Conservation (phyloP, 371 early-diverging fungal species). For the Rhizomucor miehei region DNA sequence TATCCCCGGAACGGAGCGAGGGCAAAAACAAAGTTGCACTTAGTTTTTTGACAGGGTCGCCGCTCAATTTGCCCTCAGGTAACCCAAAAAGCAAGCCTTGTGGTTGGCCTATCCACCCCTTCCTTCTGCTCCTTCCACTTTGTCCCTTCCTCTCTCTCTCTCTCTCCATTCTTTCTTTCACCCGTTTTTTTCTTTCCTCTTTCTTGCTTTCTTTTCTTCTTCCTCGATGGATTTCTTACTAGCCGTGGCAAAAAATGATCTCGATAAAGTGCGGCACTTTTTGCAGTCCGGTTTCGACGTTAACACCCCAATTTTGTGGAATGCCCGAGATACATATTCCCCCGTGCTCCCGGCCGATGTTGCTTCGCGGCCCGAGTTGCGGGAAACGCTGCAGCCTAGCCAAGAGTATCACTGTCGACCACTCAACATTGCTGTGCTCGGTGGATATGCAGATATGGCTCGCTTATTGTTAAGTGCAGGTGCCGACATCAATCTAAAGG, state of each 20-base stretch:
- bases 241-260: slow-evolving; percentile 51
- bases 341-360: slow-evolving; percentile 39
- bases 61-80: too few species aligned
- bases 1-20: too few species aligned
- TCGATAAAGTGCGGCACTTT: slow-evolving; percentile 40
- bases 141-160: not conserved
- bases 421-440: slow-evolving; percentile 67
- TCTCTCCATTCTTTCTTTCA: not conserved
- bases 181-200: not conserved
- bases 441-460: slow-evolving; percentile 63
- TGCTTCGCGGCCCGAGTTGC: slow-evolving; percentile 26
- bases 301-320: slow-evolving; percentile 52
- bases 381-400: slow-evolving; percentile 31
- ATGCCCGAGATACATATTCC: slow-evolving; percentile 40
- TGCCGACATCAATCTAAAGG: slow-evolving; percentile 63
- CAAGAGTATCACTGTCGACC: slow-evolving; percentile 57
- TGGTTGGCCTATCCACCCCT: not conserved
- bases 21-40: too few species aligned
- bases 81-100: too few species aligned
- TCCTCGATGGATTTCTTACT: slow-evolving; percentile 47
- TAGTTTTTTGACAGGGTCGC: too few species aligned
- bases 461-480: slow-evolving; percentile 55
- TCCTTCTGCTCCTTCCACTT: not conserved
- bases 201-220: not conserved
- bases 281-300: slow-evolving; percentile 50